Percentiles rank a stretch among this genome's conserved stretches.
These are phyloP conservation scores for Parvularia atlantis DNA, from an alignment of 78 protist species.

Conservation along the genomic window DNA sequence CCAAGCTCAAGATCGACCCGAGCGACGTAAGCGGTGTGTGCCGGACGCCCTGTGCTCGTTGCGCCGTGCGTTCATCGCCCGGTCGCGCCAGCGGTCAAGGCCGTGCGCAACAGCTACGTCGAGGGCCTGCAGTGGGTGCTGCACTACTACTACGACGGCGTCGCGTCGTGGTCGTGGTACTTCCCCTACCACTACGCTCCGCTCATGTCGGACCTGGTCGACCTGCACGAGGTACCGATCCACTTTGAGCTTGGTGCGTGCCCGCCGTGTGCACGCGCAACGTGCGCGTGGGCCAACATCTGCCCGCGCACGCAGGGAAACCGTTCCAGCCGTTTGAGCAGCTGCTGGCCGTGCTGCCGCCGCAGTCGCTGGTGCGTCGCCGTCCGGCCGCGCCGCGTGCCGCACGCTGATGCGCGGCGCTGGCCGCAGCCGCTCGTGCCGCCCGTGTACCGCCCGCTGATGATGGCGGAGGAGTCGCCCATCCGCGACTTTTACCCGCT, in stretches of 20 bases:
- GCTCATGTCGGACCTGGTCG: constrained; percentile 35
- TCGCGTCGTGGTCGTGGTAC: constrained; percentile 83
- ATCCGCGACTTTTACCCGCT: constrained; percentile 63
- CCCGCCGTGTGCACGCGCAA: no score
- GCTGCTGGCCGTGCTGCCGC: constrained; percentile 80
- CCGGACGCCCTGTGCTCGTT: no score
- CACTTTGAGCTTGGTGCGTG: constrained; percentile 8
- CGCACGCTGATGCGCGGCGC: no score
- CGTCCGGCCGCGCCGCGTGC: no score
- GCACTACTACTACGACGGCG: constrained; percentile 82
- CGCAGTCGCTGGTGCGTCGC: background rate
- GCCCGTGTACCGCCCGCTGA: constrained; percentile 18
- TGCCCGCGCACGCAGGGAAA: no score
- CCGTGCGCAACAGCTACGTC: no score
- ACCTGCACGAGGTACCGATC: no score
- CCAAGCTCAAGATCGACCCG: no score
- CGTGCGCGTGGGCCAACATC: no score
- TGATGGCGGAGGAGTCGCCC: constrained; percentile 40
- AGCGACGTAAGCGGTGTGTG: no score
- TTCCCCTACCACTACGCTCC: constrained; percentile 92
- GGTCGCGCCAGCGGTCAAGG: no score
- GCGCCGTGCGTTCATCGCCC: no score
- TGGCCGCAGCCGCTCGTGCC: constrained; percentile 55
- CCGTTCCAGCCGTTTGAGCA: constrained; percentile 85
- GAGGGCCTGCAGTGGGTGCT: constrained; percentile 78